Evolutionary conservation across 371 early-diverging fungal species (phyloP), one percentile per base, ranked within the genome.

Genomic region (Synchytrium microbalum): DNA sequence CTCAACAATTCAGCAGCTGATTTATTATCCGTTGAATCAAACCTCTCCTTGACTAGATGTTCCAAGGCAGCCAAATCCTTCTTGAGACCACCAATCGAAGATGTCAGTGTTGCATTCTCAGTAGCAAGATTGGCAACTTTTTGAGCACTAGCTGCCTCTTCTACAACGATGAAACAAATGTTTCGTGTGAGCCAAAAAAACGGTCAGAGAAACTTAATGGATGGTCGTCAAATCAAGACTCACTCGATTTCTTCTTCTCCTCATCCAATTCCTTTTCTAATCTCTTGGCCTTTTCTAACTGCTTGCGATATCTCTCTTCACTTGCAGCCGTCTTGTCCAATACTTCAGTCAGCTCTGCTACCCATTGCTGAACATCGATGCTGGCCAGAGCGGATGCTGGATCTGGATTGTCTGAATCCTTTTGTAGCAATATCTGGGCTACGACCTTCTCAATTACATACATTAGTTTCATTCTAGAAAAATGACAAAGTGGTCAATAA

Each of bases 381-480:
- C 67, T 68, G 8, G 70, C 56, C 2, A 79, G 30, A 8, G 71
- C 69, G 2, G 72, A 75, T 16, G 64, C 68, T 10, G 80, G 80
- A 58, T 79, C 80, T 24, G 72, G 70, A 52, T 79, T 71, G 31
- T 72, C 73, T n/a, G 66, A 65, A 33, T 66, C 60, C 16, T 65
- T 59, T 55, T 79, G 79, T 10, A 79, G 28, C 5, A 67, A 66
- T 13, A 79, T 67, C 63, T 76, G 78, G 60, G 76, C 76, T 0
- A 78, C 71, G 19, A 77, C 54, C 38, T 75, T 73, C 60, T 79
- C 80, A 53, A 78, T 71, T 1, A 79, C 60, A 46, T 72, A 67
- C 69, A 74, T 71, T 53, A 59, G 75, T 33, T 72, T 72, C 65
- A 76, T 69, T 60, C 77, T 74, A n/a, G n/a, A n/a, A n/a, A n/a